These are phyloP conservation scores for Trichoderma endophyticum DNA, from an alignment of 2,329 filamentous ascomycete species.

Conservation along the genomic window DNA sequence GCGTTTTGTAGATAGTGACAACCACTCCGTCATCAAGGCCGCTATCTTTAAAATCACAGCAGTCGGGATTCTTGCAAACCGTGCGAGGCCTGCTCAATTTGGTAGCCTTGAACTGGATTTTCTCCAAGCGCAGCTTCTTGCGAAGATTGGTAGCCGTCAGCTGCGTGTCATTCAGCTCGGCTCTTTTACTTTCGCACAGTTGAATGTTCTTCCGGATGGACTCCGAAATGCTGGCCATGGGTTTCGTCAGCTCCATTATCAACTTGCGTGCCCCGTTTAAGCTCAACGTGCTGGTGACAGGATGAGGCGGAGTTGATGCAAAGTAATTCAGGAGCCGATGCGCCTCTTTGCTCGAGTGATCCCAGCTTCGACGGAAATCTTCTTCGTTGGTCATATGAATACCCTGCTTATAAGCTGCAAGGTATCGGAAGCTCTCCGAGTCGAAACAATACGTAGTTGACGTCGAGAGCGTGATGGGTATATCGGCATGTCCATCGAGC, in stretches of 20 bases:
- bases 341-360: conserved; percentile 18
- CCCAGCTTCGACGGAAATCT: conserved; percentile 21
- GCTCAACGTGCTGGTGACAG: conserved; percentile 22
- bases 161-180: neutral
- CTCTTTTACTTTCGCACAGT: neutral
- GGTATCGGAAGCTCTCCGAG: conserved; percentile 16
- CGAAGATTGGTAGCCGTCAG: neutral
- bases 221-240: conserved; percentile 22
- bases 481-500: neutral
- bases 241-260: conserved; percentile 17
- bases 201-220: conserved; percentile 19
- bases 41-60: conserved; percentile 19
- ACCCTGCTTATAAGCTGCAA: conserved; percentile 8
- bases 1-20: conserved; percentile 18
- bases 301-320: conserved; percentile 18
- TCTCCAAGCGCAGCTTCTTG: conserved; percentile 1
- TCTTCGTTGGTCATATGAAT: neutral
- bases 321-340: conserved; percentile 18
- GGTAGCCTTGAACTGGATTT: no score
- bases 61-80: conserved; percentile 16
- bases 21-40: neutral
- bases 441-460: conserved; percentile 14
- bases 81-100: no score
- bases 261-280: conserved; percentile 20
- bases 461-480: neutral